Base-by-base conservation (phyloP, 2,329 filamentous ascomycete species). In the Coniella lustricola region DNA sequence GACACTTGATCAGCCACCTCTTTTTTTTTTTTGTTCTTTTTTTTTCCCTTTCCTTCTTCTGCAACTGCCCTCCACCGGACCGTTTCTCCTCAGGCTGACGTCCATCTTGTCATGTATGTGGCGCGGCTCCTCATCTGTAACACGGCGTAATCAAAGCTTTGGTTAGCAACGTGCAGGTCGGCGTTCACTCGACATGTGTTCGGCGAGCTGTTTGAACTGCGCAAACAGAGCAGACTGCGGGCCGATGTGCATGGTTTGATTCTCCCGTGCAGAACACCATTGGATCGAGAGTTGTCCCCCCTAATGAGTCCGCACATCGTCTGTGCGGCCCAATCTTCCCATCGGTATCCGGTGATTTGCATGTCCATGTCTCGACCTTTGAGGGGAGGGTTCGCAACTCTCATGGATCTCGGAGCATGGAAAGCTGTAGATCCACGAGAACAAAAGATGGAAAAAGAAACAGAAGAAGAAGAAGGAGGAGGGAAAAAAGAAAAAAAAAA, bases 261-360 rank as follows among this genome's bases (percentile, higher is more conserved):
- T 25, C 32, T 22, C 21, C 18, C n/a, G 37, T 40, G 35, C 36
- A 40, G 36, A 16, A 36, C 14, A 45, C 18, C 32, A 44, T 39
- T 29, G 47, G 34, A 45, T 38, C 31, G 25, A 39, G 16, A 35
- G 33, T 20, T 35, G n/a, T n/a, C n/a, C n/a, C n/a, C 34, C 16
- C 25, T 29, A 10, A 35, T 34, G 35, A 44, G 41, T 36, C 41
- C 34, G 21, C 12, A 3, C 31, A 13, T 10, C 31, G 36, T 49
- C 47, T 49, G 47, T 49, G 47, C 41, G 41, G 35, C 7, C 35
- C 41, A 20, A 5, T 13, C 17, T 21, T 18, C 37, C 37, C 22
- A n/a, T 20, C 10, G 37, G 18, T 20, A 18, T n/a, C 38, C 17
- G n/a, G 14, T 16, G 21, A 9, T 25, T 25, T 21, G 18, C 16